A percentile compares a stretch with the other conserved stretches of the same genome.
These are phyloP conservation scores for Pythium rishiriense DNA, from an alignment of 352 stramenopile species.

Conservation along the genomic window DNA sequence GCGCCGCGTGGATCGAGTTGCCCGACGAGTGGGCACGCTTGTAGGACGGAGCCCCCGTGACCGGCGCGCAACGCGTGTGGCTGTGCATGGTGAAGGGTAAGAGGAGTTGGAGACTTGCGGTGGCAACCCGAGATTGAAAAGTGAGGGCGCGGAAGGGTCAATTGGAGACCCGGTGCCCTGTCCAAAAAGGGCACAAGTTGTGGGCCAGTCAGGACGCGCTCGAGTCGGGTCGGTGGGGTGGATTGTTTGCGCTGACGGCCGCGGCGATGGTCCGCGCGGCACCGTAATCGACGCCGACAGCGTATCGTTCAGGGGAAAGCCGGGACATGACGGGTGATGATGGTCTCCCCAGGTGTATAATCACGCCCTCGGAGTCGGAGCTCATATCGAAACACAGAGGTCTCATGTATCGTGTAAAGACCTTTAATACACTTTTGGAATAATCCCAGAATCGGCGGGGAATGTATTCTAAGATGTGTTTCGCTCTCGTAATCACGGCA, in stretches of 20 bases:
- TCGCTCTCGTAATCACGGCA: neutral
- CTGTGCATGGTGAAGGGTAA: conserved; percentile 18
- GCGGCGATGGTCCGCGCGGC: neutral
- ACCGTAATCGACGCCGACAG: neutral
- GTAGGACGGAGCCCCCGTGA: neutral
- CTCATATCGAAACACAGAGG: too few species aligned
- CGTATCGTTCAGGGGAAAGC: neutral
- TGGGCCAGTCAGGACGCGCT: too few species aligned
- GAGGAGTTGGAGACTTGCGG: too few species aligned
- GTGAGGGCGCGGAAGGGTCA: neutral
- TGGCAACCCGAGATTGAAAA: neutral
- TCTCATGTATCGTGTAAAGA: too few species aligned
- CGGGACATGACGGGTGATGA: neutral
- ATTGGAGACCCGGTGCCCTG: neutral
- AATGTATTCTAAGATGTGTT: neutral
- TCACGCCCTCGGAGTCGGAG: too few species aligned
- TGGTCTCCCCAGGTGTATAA: neutral
- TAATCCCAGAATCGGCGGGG: too few species aligned
- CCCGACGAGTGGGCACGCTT: conserved; percentile 2
- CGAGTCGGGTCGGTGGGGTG: neutral
- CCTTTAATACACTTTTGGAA: too few species aligned
- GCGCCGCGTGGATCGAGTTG: neutral
- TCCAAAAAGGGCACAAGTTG: neutral
- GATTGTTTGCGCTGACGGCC: neutral
- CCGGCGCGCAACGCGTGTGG: conserved; percentile 4